Conservation (phyloP, 2,329 filamentous ascomycete species). For the Sporothrix euskadiensis region DNA sequence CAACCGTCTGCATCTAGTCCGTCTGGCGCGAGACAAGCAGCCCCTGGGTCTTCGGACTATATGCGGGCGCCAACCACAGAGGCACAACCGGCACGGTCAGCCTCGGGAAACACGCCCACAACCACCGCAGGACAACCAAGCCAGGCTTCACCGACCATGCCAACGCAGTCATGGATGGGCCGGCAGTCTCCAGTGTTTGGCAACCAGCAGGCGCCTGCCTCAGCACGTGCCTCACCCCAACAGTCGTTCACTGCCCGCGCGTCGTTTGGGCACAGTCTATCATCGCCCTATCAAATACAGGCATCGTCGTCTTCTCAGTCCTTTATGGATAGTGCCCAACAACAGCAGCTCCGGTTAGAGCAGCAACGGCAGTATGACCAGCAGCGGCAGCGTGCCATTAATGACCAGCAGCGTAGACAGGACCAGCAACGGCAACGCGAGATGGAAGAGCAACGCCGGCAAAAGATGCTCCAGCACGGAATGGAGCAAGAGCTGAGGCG, state of each 20-base stretch:
- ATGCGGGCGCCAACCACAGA: background rate
- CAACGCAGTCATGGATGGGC: background rate
- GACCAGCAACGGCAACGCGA: conserved; percentile 2
- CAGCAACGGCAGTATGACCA: conserved; percentile 4
- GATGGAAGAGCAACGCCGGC: background rate
- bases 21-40: background rate
- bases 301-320: background rate
- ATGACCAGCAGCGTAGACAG: background rate
- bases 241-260: background rate
- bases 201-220: background rate
- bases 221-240: conserved; percentile 8
- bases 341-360: background rate
- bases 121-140: background rate
- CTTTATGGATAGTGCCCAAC: background rate
- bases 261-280: background rate
- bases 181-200: background rate
- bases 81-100: background rate
- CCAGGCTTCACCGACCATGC: background rate
- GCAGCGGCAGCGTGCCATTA: background rate
- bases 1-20: background rate
- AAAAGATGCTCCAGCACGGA: background rate
- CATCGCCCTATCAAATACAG: background rate
- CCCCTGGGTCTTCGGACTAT: conserved; percentile 8
- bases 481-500: background rate
- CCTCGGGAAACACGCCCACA: background rate